Base-by-base conservation (phyloP, 2,329 filamentous ascomycete species). In the Aurifilum marmelostoma region DNA sequence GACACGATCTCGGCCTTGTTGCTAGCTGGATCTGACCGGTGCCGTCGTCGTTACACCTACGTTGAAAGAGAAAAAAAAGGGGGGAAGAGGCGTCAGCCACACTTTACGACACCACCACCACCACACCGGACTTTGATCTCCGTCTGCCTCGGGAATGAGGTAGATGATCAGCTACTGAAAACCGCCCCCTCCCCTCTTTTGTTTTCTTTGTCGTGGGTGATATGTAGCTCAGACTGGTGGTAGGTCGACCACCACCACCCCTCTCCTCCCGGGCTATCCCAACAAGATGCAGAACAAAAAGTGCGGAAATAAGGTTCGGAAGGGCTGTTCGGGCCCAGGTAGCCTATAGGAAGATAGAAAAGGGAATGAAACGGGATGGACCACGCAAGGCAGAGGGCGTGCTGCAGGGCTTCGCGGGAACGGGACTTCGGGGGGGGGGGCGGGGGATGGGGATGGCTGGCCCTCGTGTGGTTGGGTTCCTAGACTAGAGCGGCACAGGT, bases 21-120 rank as follows among this genome's bases (percentile, higher is more conserved):
- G 50, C 50, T 27, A 16, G 50, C 9, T 54, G 27, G 34, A 14
- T 39, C 52, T 56, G 52, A 56, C 52, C 24, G 27, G 52, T 29
- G 50, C 12, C 4, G 50, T 27, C 24, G 50, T 54, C 50, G 6
- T 54, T 34, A 34, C 34, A 54, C 24, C n/a, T 27, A 27, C n/a
- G n/a, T 27, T 54, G 12, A 2, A 52, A n/a, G n/a, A n/a, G n/a
- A n/a, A n/a, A n/a, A n/a, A n/a, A n/a, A n/a, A n/a, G n/a, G n/a
- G n/a, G n/a, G n/a, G n/a, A 54, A 24, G 21, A 29, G 52, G 52
- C 52, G 52, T 56, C 24, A 56, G 52, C 52, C 52, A 56, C 52
- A 56, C 52, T 14, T 54, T 29, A 54, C n/a, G n/a, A 56, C 27
- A 56, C 6, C 52, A 27, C n/a, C n/a, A n/a, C n/a, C 50, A 54